Evolutionary conservation across 2,329 filamentous ascomycete species (phyloP).

Genomic region (Clathrospora elynae): DNA sequence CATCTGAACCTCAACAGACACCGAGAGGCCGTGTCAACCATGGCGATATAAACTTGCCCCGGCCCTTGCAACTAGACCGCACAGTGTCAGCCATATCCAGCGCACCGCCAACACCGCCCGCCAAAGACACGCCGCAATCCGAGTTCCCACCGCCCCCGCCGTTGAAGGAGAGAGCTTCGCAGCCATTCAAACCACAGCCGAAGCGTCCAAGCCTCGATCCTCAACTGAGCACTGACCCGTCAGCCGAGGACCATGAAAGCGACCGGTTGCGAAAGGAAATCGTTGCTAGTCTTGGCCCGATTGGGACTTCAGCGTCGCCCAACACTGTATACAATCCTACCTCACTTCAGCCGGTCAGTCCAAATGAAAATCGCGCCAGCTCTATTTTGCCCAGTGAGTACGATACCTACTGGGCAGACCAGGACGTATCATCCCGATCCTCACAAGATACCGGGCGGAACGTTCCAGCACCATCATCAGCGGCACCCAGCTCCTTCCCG

Average conservation of each 20-base stretch:
- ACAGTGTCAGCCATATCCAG: slow-evolving; percentile 44
- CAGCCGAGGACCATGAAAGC: slow-evolving; percentile 67
- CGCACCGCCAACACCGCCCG: slow-evolving; percentile 54
- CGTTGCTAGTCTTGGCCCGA: slow-evolving; percentile 65
- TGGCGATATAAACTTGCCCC: slow-evolving; percentile 46
- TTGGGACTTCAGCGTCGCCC: slow-evolving; percentile 30
- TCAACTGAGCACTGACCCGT: slow-evolving; percentile 56
- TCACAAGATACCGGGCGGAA: slow-evolving; percentile 32
- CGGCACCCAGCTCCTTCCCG: slow-evolving; percentile 9
- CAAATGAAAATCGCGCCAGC: slow-evolving; percentile 58
- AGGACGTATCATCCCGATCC: slow-evolving; percentile 46
- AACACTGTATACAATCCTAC: slow-evolving; percentile 24
- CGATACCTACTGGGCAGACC: slow-evolving; percentile 67
- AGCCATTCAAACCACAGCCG: slow-evolving; percentile 16
- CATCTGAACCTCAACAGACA: slow-evolving; percentile 19
- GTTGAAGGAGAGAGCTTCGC: slow-evolving; percentile 48
- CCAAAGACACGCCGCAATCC: slow-evolving; percentile 50
- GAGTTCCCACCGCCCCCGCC: slow-evolving; percentile 38
- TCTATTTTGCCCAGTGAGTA: slow-evolving; percentile 69
- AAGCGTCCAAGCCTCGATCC: slow-evolving; percentile 35
- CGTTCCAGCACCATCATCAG: slow-evolving; percentile 21
- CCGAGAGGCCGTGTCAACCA: slow-evolving; percentile 10
- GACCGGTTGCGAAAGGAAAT: slow-evolving; percentile 76
- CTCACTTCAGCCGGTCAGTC: slow-evolving; percentile 35
- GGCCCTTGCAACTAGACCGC: slow-evolving; percentile 48